Evolutionary conservation across 140 eudicot genomes (phyloP).

Genomic region (Ambrosia hybrid): DNA sequence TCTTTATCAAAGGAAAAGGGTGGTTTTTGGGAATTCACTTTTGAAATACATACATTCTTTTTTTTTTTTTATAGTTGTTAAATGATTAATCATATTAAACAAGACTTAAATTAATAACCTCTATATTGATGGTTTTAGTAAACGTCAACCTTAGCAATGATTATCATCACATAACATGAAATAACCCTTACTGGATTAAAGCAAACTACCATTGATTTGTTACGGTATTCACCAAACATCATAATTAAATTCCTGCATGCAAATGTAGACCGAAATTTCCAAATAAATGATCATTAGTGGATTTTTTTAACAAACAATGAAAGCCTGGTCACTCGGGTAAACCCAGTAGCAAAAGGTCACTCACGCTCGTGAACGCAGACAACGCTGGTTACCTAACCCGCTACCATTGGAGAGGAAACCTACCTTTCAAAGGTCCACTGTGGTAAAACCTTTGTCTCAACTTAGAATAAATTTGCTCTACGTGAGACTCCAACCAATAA

Average conservation of each 20-base stretch:
- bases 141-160: neutral
- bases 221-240: slow-evolving; percentile 6
- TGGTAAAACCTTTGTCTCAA: too few species aligned
- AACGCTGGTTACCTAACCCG: too few species aligned
- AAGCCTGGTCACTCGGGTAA: too few species aligned
- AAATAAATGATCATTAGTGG: neutral
- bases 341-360: too few species aligned
- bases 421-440: too few species aligned
- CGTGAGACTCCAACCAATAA: too few species aligned
- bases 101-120: neutral
- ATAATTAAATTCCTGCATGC: neutral
- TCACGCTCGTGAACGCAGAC: too few species aligned
- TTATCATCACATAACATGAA: slow-evolving; percentile 29
- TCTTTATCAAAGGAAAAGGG: slow-evolving; percentile 27
- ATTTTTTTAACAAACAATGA: too few species aligned
- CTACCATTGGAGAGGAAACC: too few species aligned
- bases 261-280: neutral
- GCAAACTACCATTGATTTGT: neutral
- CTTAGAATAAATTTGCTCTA: too few species aligned
- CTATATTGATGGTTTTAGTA: neutral
- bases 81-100: neutral
- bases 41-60: slow-evolving; percentile 2
- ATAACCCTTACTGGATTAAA: neutral
- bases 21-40: slow-evolving; percentile 15
- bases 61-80: too few species aligned